These are phyloP conservation scores for Fusarium pseudoanthophilum DNA, from an alignment of 2,329 filamentous ascomycete genomes.

Conservation along the genomic window DNA sequence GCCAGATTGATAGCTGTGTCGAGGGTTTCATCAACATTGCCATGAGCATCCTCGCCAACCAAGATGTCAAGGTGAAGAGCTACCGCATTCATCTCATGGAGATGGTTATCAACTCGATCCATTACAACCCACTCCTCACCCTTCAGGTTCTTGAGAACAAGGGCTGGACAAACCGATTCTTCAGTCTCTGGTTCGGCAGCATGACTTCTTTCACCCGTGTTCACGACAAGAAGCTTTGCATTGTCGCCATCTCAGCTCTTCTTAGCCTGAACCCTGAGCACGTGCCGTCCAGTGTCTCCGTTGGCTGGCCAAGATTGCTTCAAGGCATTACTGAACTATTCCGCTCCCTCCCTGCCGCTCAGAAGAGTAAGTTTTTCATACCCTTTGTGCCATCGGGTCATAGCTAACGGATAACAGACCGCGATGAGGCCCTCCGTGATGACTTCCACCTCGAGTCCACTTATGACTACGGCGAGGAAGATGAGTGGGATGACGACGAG, in stretches of 20 bases:
- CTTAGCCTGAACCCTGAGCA: slow-evolving; percentile 82
- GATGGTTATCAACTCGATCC: slow-evolving; percentile 97
- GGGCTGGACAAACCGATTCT: slow-evolving; percentile 98
- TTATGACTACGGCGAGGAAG: slow-evolving; percentile 76
- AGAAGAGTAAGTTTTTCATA: slow-evolving; percentile 74
- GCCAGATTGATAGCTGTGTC: slow-evolving; percentile 87
- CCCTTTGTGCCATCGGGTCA: too few relatives aligned
- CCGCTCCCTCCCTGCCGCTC: slow-evolving; percentile 85
- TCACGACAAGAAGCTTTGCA: slow-evolving; percentile 98
- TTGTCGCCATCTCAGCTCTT: slow-evolving; percentile 89
- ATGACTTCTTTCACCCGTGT: slow-evolving; percentile 94
- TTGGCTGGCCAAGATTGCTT: slow-evolving; percentile 92
- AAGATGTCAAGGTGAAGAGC: slow-evolving; percentile 88
- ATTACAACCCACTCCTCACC: slow-evolving; percentile 91
- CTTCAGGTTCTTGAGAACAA: slow-evolving; percentile 90
- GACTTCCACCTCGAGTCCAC: slow-evolving; percentile 78
- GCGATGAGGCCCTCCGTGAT: slow-evolving; percentile 91
- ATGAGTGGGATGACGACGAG: slow-evolving; percentile 86
- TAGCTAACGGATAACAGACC: slow-evolving; percentile 64
- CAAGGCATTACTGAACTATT: slow-evolving; percentile 91
- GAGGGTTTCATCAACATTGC: slow-evolving; percentile 89
- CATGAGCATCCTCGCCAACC: slow-evolving; percentile 81
- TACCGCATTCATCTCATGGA: slow-evolving; percentile 98
- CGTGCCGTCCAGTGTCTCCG: slow-evolving; percentile 90
- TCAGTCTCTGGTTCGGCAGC: slow-evolving; percentile 96